Percentiles rank a stretch among this genome's conserved stretches.
These are phyloP conservation scores for Fusarium incarnatum DNA, from an alignment of 2,329 filamentous ascomycete genomes.

Conservation along the genomic window DNA sequence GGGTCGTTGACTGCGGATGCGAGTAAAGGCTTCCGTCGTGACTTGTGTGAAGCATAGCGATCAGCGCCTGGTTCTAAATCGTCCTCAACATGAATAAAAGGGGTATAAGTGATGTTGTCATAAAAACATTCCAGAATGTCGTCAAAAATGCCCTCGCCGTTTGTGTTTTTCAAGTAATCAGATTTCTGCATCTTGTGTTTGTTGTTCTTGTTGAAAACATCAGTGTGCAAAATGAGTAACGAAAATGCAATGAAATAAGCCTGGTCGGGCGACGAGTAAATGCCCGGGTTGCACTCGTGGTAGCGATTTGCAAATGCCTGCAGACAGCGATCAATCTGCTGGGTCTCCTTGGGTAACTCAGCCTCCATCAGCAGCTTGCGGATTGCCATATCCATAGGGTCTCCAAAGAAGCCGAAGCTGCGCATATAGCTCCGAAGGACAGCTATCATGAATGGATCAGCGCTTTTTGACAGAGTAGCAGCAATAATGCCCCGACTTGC, in stretches of 20 bases:
- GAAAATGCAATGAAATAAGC: conserved; percentile 99
- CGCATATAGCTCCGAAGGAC: conserved; percentile 96
- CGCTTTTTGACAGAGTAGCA: conserved; percentile 85
- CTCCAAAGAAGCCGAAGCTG: conserved; percentile 92
- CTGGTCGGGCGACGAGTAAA: conserved; percentile 90
- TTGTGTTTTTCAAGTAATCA: conserved; percentile 95
- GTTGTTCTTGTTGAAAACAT: conserved; percentile 99
- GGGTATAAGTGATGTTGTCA: conserved; percentile 98
- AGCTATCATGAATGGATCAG: conserved; percentile 83
- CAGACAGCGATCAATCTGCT: conserved; percentile 95
- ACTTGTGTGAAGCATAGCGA: conserved; percentile 76
- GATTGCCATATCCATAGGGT: conserved; percentile 98
- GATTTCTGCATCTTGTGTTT: conserved; percentile 98
- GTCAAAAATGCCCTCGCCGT: conserved; percentile 90
- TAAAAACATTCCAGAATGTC: conserved; percentile 97
- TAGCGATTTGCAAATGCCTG: conserved; percentile 97
- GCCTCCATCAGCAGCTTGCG: conserved; percentile 97
- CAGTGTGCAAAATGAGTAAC: conserved; percentile 93
- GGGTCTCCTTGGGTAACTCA: conserved; percentile 94
- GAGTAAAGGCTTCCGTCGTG: conserved; percentile 77
- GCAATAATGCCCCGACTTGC: conserved; percentile 86
- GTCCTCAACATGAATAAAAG: conserved; percentile 97
- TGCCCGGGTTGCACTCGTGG: conserved; percentile 97
- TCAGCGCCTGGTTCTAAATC: conserved; percentile 84
- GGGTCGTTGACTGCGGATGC: conserved; percentile 65